phyloP scores from a whole-genome alignment of 1,139 yeast genomes.

The Kurtzmaniella quercitrusa region DNA sequence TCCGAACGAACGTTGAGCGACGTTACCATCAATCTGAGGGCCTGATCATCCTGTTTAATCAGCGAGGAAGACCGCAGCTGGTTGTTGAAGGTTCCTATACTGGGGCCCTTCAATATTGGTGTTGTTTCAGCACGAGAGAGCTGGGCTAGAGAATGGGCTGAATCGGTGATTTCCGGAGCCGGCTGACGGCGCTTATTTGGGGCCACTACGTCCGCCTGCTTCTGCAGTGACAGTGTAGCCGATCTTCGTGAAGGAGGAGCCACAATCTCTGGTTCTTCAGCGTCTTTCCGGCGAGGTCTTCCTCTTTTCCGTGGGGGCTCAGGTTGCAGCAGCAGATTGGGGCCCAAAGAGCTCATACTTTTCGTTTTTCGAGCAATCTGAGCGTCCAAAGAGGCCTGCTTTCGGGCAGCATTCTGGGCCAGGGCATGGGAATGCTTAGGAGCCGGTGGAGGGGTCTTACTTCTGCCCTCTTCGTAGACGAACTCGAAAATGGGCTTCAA shows the following conservation, averaged over 20 bases:
- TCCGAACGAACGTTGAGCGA: slow-evolving; percentile 34
- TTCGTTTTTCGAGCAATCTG: slow-evolving; percentile 18
- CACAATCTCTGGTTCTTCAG: not conserved
- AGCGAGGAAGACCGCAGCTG: slow-evolving; percentile 14
- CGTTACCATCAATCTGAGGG: slow-evolving; percentile 31
- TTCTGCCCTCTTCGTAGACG: slow-evolving; percentile 49
- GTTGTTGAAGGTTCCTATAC: slow-evolving; percentile 25
- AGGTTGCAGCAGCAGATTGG: slow-evolving; percentile 1
- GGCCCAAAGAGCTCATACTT: slow-evolving; percentile 18
- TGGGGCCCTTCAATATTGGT: slow-evolving; percentile 26
- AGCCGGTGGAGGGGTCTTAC: slow-evolving; percentile 73
- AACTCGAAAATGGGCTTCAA: slow-evolving; percentile 69
- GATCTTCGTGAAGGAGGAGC: not conserved
- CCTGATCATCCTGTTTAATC: slow-evolving; percentile 39
- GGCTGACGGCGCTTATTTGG: not conserved
- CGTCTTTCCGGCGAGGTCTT: slow-evolving; percentile 38
- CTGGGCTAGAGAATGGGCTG: not conserved
- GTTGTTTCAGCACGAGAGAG: slow-evolving; percentile 21
- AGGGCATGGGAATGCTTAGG: slow-evolving; percentile 80
- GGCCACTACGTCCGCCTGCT: not conserved
- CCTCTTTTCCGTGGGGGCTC: slow-evolving; percentile 44
- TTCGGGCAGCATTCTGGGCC: slow-evolving; percentile 46
- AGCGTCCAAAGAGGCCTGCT: slow-evolving; percentile 25
- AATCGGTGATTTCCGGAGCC: slow-evolving; percentile 2
- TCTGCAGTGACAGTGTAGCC: not conserved